Evolutionary conservation across 1,284 basidiomycete species (phyloP), one percentile per base, ranked within the genome.

Genomic region (Microstroma glucosiphilum): DNA sequence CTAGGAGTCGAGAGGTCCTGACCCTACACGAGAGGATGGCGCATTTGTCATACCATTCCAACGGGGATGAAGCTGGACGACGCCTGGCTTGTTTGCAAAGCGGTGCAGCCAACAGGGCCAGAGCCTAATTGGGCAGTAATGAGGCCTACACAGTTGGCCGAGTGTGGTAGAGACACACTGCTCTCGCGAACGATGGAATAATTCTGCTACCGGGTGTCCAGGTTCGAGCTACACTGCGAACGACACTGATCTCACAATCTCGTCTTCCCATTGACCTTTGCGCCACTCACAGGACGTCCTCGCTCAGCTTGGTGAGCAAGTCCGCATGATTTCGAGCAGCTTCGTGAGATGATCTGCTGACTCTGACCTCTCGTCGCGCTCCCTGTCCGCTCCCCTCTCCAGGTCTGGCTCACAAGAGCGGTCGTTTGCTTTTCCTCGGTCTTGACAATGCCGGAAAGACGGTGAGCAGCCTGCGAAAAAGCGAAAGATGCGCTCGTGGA

Each of bases 371-470:
- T 62, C 69, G 67, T 58, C 72, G 65, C n/a, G n/a, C n/a, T n/a
- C n/a, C n/a, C n/a, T n/a, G 15, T 48, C 51, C 17, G 37, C 40
- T 26, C 23, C 15, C 15, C 15, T 1, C 40, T 30, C 30, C 75
- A 94, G 94, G 94, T 73, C 86, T 98, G 78, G 82, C 91, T 82
- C 92, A 96, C 86, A 97, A 97, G 88, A 96, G 96, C 79, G 94
- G 94, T 72, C 98, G 98, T 86, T 96, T 99, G 81, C 86, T 99
- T 70, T 99, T 99, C 69, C 68, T 97, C 61, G 96, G 96, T 76
- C 86, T 98, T 60, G 96, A 96, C 81, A 97, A 97, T 83, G 96
- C 96, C 62, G 96, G 96, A 78, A 99, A 99, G 86, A 99, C 96
- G 68, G 94, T 96, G 72, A 66, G 88, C 79, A n/a, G 42, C 43